These are phyloP conservation scores for Dryadomyces quercivorus DNA, from an alignment of 2,329 filamentous ascomycete genomes.

Conservation along the genomic window DNA sequence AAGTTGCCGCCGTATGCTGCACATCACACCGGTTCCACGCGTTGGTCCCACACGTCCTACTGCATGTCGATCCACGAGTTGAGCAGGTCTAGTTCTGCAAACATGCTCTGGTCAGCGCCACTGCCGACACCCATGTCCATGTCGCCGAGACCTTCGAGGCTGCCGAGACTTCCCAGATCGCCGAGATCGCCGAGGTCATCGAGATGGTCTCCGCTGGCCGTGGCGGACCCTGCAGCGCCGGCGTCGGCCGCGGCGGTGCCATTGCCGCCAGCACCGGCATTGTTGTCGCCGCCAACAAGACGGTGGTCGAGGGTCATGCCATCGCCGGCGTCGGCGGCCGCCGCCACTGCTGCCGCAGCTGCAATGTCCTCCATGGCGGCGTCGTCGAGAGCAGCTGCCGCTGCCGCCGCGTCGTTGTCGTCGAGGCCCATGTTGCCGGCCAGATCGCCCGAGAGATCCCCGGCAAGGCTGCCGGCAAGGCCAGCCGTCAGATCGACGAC, in stretches of 20 bases:
- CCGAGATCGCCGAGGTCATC: conserved; percentile 10
- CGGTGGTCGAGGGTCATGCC: conserved; percentile 5
- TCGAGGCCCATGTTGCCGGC: conserved; percentile 2
- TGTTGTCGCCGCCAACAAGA: background rate
- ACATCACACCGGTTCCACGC: too few relatives aligned
- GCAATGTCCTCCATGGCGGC: conserved; percentile 8
- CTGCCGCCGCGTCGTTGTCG: conserved; percentile 1
- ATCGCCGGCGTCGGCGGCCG: conserved; percentile 1
- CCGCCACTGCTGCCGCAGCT: conserved; percentile 1
- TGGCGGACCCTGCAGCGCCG: conserved; percentile 7
- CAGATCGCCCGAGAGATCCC: background rate
- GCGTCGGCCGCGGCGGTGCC: background rate
- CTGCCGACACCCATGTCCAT: conserved; percentile 5
- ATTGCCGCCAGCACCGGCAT: background rate
- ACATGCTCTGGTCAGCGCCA: conserved; percentile 12
- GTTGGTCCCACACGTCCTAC: background rate
- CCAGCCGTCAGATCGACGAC: background rate
- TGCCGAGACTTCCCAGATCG: conserved; percentile 6
- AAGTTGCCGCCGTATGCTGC: too few relatives aligned
- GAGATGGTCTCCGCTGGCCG: background rate
- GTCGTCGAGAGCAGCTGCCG: conserved; percentile 4
- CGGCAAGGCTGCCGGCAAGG: background rate
- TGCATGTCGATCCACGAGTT: conserved; percentile 14
- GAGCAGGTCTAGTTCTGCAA: conserved; percentile 13
- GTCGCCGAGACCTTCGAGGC: conserved; percentile 7